phyloP scores from a whole-genome alignment of 495 filamentous ascomycete genomes.

The Parachaetomium inaequale region DNA sequence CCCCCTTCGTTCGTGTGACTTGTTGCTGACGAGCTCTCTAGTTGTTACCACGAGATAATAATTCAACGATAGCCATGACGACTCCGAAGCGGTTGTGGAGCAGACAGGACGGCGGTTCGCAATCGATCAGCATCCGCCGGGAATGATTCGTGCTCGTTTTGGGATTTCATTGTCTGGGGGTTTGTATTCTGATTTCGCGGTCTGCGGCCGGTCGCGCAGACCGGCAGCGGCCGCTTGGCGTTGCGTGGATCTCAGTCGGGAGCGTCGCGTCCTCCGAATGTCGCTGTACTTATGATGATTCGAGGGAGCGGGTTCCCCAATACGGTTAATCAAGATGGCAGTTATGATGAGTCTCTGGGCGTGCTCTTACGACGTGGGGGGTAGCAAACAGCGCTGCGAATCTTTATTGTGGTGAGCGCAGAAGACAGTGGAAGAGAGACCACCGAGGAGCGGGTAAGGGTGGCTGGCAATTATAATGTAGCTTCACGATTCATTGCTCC shows the following conservation, averaged over 20 bases:
- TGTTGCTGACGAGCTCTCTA: constrained; percentile 17
- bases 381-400: not conserved
- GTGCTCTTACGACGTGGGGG: not conserved
- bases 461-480: too few relatives aligned
- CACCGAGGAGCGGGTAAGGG: too few relatives aligned
- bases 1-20: too few relatives aligned
- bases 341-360: constrained; percentile 19
- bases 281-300: constrained; percentile 42
- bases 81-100: constrained; percentile 19
- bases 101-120: constrained; percentile 34
- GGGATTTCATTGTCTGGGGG: constrained; percentile 31
- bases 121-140: constrained; percentile 29
- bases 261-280: constrained; percentile 22
- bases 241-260: constrained; percentile 24
- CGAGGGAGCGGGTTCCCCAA: constrained; percentile 31
- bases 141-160: constrained; percentile 26
- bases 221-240: constrained; percentile 21
- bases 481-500: too few relatives aligned
- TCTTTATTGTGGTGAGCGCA: not conserved
- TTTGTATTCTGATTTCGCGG: constrained; percentile 33
- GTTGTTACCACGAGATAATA: constrained; percentile 35
- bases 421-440: too few relatives aligned
- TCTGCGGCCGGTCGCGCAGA: constrained; percentile 23
- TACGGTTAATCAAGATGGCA: constrained; percentile 38
- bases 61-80: constrained; percentile 22